Evolutionary conservation across 225 moss, liverwort and hornwort species (phyloP), one percentile per base, ranked within the genome.

Genomic region (Antitrichia curtipendula): DNA sequence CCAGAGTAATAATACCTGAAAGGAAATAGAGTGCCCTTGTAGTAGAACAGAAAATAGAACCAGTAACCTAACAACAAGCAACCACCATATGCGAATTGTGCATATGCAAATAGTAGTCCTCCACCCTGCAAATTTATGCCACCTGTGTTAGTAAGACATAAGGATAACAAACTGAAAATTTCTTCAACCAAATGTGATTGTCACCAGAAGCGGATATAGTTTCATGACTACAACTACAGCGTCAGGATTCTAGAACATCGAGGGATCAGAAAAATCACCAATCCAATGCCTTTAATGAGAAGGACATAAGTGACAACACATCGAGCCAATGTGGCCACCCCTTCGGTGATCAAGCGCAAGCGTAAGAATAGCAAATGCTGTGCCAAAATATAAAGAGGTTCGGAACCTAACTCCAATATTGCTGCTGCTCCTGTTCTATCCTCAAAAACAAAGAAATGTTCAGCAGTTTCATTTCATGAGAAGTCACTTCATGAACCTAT

Each of bases 61-160:
- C 99, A 97, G 80, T 96, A 99, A 61, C 97, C 95, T 60, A 96
- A 57, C 32, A 99, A 88, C 85, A 97, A 89, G 93, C 94, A 97
- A 66, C 88, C 89, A 71, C 96, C 96, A 89, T 95, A 99, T 9
- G 94, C 94, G 43, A 99, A 86, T 92, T 99, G 99, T 31, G 97
- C 96, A 88, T 97, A 99, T 21, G 96, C 99, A 92, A 99, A 99
- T 28, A 96, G 92, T 29, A 97, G 90, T 74, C 99, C 99, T 52
- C 97, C 99, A 41, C 90, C 94, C 95, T 97, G 86, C 69, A 88
- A 90, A 16, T 72, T 81, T 14, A 82, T 45, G 25, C 57, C 70
- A 84, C 36, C 38, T 32, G 31, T 32, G 60, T 87, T 61, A 72
- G 61, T 43, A 77, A 41, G n/a, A 47, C 71, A 38, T 19, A 63